These are phyloP conservation scores for Nymphaea thermarum DNA, from an alignment of 164 flowering plant species.

Conservation along the genomic window DNA sequence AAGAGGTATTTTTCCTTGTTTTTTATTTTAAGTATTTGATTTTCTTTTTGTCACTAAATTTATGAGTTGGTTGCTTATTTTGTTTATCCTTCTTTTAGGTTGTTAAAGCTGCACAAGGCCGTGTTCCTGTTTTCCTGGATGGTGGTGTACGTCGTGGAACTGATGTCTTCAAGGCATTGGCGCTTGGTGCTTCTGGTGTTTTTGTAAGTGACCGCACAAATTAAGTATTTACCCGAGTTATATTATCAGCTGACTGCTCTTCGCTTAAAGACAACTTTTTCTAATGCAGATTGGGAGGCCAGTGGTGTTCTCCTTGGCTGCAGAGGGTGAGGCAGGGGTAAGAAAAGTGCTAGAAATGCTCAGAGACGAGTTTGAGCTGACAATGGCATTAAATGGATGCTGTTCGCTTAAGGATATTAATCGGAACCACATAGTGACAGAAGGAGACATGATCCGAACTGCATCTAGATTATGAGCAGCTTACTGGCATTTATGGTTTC, in stretches of 20 bases:
- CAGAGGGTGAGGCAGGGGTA: slow-evolving; percentile 88
- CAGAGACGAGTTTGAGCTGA: slow-evolving; percentile 87
- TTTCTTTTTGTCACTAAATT: background rate
- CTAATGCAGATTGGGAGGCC: slow-evolving; percentile 80
- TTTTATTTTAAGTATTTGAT: background rate
- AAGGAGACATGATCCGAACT: slow-evolving; percentile 43
- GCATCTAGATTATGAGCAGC: slow-evolving; percentile 17
- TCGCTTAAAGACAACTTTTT: background rate
- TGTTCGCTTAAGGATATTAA: slow-evolving; percentile 70
- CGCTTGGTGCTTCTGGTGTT: slow-evolving; percentile 89
- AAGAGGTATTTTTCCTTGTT: slow-evolving; percentile 45
- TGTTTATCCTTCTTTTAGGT: slow-evolving; percentile 20
- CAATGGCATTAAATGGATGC: slow-evolving; percentile 93
- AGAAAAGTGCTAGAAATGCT: slow-evolving; percentile 84
- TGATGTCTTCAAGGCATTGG: slow-evolving; percentile 93
- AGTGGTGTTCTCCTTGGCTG: slow-evolving; percentile 71
- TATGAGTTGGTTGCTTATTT: background rate
- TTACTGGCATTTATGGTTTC: background rate
- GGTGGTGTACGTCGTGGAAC: slow-evolving; percentile 94
- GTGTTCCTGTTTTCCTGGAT: slow-evolving; percentile 54
- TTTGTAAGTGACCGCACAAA: slow-evolving; percentile 43
- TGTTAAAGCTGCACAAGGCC: slow-evolving; percentile 50
- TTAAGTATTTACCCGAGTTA: background rate
- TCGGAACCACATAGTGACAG: slow-evolving; percentile 59
- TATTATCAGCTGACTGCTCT: background rate